Base-by-base conservation (phyloP, 306 rosid species). In the Datisca glomerata region DNA sequence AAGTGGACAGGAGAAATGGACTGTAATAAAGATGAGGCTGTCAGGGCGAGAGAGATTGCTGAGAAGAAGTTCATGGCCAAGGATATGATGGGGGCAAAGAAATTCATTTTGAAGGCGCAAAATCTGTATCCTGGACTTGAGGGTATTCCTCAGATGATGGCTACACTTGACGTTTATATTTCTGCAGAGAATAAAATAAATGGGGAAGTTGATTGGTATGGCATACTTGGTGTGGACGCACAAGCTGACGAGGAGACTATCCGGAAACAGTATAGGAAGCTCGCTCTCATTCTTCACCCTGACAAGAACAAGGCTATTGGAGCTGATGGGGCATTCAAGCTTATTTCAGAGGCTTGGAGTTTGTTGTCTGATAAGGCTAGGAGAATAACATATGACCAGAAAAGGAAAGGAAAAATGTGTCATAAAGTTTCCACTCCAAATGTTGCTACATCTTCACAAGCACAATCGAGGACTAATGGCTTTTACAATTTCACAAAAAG, bases 211-310 rank as follows among this genome's bases (percentile, higher is more conserved):
- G 95, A 89, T 72, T 83, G 89, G 94, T 83, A 89, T 21, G 85
- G 83, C n/a, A 62, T 83, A 25, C 93, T 83, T n/a, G 91, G 93
- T 53, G 71, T 64, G 19, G 67, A 70, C 24, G 75, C 80, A 3
- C 20, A 18, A 48, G 76, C 95, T 1, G 86, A 89, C 24, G 95
- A 83, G 17, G 95, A 83, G 43, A 57, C 73, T 0, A 72, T 89
- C 45, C 66, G 83, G 59, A 80, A 64, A 41, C 75, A 78, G 9
- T 89, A 80, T 46, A 74, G 91, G 77, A 89, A 80, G 66, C 73
- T 83, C 48, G 97, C 95, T 58, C 83, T 89, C 19, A 66, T 64
- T 76, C 93, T 83, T 68, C 97, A 89, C 55, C 97, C 97, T 13
- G 95, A 83, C 51, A 83, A 89, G 72, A 89, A 89, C 79, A 89